These are phyloP conservation scores for Eucalyptus rudis DNA, from an alignment of 345 rosid genomes.

Conservation along the genomic window DNA sequence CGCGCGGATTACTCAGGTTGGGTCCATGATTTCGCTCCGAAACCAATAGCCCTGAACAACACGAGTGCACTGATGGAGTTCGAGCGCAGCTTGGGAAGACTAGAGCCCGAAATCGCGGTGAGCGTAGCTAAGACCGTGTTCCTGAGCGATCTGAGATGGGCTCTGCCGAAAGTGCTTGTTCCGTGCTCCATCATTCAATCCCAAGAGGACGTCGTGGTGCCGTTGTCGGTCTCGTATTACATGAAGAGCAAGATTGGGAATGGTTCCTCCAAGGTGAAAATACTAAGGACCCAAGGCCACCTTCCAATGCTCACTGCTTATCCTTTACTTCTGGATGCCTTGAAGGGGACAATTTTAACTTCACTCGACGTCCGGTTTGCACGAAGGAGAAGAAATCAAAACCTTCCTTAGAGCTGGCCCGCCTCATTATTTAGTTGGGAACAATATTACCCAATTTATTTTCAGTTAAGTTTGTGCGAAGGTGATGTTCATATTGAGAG, in stretches of 20 bases:
- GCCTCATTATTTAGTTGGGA: neutral
- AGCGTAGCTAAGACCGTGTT: slow-evolving; percentile 3
- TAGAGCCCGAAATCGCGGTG: neutral
- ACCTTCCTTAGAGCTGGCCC: neutral
- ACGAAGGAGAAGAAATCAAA: neutral
- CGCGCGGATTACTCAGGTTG: neutral
- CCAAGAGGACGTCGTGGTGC: slow-evolving; percentile 1
- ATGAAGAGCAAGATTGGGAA: slow-evolving; percentile 9
- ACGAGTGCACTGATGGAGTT: neutral
- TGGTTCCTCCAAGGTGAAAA: neutral
- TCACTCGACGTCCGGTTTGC: neutral
- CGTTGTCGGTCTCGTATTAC: slow-evolving; percentile 3
- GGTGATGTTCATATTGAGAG: accelerated
- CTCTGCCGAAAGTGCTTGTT: slow-evolving; percentile 3
- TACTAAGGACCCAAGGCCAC: slow-evolving; percentile 12
- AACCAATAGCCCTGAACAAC: neutral
- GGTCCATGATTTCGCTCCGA: slow-evolving; percentile 6
- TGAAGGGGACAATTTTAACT: neutral
- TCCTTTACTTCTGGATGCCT: neutral
- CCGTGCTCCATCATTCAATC: slow-evolving; percentile 20
- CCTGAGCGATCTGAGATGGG: slow-evolving; percentile 6
- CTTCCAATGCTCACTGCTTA: slow-evolving; percentile 15
- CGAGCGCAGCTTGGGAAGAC: neutral
- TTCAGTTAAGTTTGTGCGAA: neutral
- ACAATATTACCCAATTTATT: too few relatives aligned